Percentiles rank a stretch among this genome's conserved stretches.
These are phyloP conservation scores for Syzygium aromaticum DNA, from an alignment of 345 rosid genomes.

Conservation along the genomic window DNA sequence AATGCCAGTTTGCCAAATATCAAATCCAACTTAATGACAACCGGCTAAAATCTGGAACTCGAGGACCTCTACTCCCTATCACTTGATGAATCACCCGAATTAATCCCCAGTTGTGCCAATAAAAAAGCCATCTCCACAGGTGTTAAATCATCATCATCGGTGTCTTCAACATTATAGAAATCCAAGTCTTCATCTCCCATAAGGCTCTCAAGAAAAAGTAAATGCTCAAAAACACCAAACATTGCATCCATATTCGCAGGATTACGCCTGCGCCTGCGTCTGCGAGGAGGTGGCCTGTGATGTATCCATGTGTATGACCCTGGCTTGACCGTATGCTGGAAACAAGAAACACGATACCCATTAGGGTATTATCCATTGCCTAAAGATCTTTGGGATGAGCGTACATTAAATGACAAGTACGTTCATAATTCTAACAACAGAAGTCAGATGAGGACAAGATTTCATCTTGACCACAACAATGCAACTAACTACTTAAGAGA, in stretches of 20 bases:
- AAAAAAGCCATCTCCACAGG: constrained; percentile 40
- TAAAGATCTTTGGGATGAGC: neutral
- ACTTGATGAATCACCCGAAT: constrained; percentile 31
- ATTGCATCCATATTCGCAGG: constrained; percentile 34
- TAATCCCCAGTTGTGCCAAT: constrained; percentile 36
- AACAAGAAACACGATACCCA: constrained; percentile 4
- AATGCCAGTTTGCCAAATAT: constrained; percentile 3
- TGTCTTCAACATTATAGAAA: constrained; percentile 30
- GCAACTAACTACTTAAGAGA: neutral
- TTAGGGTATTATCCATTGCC: constrained; percentile 3
- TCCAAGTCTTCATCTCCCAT: constrained; percentile 31
- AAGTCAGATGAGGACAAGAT: neutral
- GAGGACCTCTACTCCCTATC: constrained; percentile 36
- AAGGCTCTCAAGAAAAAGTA: constrained; percentile 10
- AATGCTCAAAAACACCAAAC: constrained; percentile 36
- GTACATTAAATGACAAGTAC: neutral
- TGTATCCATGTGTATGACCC: constrained; percentile 77
- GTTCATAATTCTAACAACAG: neutral
- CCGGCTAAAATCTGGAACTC: constrained; percentile 1
- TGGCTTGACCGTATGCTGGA: constrained; percentile 44
- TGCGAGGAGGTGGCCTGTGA: constrained; percentile 61
- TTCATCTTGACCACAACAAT: neutral
- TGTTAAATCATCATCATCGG: constrained; percentile 33
- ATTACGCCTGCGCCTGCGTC: constrained; percentile 27
- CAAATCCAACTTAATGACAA: neutral